Percentiles rank a stretch among this genome's conserved stretches.
phyloP scores from a whole-genome alignment of 2,329 filamentous ascomycete species.

The Aschersonia sp. region DNA sequence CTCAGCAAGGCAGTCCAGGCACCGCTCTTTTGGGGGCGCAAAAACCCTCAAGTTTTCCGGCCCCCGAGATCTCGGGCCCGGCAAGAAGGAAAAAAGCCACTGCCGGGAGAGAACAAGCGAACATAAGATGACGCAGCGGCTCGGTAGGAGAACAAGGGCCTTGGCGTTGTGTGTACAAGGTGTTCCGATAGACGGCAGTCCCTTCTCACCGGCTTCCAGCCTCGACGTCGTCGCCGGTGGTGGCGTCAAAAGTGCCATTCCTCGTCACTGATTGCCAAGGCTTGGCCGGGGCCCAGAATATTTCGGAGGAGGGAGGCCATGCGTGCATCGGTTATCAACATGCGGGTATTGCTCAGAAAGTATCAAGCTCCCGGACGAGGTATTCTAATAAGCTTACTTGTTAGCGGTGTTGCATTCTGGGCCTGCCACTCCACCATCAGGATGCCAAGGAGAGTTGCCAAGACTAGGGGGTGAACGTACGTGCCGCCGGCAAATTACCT shows the following conservation, averaged over 20 bases:
- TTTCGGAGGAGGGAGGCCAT: constrained; percentile 4
- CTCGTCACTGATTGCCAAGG: neutral
- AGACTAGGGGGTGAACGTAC: neutral
- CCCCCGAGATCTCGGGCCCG: neutral
- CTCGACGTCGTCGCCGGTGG: neutral
- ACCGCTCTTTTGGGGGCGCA: too few relatives aligned
- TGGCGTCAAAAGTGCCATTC: constrained; percentile 1
- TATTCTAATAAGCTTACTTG: constrained; percentile 3
- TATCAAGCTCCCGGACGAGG: neutral
- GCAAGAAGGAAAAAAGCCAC: neutral
- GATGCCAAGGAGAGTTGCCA: neutral
- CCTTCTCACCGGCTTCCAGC: neutral
- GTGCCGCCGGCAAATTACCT: neutral
- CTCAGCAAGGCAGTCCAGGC: too few relatives aligned
- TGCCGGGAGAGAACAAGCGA: neutral
- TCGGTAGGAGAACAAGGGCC: neutral
- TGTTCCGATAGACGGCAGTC: constrained; percentile 1
- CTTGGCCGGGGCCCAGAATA: constrained; percentile 1
- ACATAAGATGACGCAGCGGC: neutral
- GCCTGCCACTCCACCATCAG: neutral
- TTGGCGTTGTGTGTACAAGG: neutral
- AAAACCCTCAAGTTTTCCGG: too few relatives aligned
- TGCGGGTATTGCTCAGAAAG: neutral
- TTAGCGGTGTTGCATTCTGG: constrained; percentile 1
- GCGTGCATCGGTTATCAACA: neutral